Conservation (phyloP, 441 rosid genomes). For the Erodium moschatum region DNA sequence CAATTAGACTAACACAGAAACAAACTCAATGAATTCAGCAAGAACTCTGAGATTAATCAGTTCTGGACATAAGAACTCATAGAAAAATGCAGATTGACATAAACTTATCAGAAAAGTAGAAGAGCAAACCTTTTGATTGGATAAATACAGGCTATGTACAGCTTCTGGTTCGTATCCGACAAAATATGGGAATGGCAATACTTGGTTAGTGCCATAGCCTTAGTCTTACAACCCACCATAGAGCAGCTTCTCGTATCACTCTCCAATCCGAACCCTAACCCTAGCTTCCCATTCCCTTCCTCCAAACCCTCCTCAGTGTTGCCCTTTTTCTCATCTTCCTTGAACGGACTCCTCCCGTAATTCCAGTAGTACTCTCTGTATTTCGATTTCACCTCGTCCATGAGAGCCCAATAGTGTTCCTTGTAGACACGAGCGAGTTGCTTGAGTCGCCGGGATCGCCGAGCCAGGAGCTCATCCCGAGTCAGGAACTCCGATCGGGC, state of each 20-base stretch:
- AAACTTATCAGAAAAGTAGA: neutral
- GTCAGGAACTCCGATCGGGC: constrained; percentile 22
- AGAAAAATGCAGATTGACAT: neutral
- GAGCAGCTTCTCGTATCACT: constrained; percentile 24
- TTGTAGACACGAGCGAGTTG: constrained; percentile 25
- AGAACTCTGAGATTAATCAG: too few relatives aligned
- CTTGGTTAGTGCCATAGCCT: constrained; percentile 35
- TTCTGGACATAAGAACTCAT: neutral
- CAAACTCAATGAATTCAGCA: too few relatives aligned
- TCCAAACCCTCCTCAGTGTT: neutral
- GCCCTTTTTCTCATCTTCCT: constrained; percentile 21
- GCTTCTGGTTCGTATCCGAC: constrained; percentile 34
- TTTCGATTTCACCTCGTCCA: constrained; percentile 34
- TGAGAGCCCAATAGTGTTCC: constrained; percentile 29
- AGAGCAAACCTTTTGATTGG: constrained; percentile 34
- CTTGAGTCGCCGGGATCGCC: constrained; percentile 24
- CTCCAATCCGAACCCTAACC: constrained; percentile 5
- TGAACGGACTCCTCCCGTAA: constrained; percentile 38
- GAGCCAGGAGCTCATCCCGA: constrained; percentile 25
- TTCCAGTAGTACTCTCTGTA: constrained; percentile 32
- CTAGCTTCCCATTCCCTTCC: constrained; percentile 12
- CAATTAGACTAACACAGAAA: too few relatives aligned
- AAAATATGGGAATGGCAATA: constrained; percentile 37
- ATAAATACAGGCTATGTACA: constrained; percentile 32
- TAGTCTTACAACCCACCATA: constrained; percentile 27